Evolutionary conservation across 805 yeast genomes (phyloP), one percentile per base, ranked within the genome.

Genomic region (Komagataella phaffii): DNA sequence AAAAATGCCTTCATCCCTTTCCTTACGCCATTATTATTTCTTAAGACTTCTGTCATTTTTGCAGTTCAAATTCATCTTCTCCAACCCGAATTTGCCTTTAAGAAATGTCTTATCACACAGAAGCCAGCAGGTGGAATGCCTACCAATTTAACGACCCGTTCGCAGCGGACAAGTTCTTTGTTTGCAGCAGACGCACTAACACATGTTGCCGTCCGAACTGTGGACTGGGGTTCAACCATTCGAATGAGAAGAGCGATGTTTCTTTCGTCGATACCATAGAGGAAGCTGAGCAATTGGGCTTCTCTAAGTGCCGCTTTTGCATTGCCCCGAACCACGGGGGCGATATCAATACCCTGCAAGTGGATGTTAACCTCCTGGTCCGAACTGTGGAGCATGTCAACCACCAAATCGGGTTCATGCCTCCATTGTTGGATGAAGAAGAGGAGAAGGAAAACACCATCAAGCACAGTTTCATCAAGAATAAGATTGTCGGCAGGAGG

Each of bases 171-270:
- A 66, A 77, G 23, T 83, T 83, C 56, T 65, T 70, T 49, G 83
- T 79, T 19, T 72, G 80, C 57, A 72, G 74, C 60, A 67, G 67
- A 53, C 61, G 65, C 30, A 63, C 64, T 23, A 67, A 68, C 51
- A 56, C 59, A n/a, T 74, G 76, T 50, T 83, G 89, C 57, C 77
- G 87, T 49, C 88, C 90, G 5, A 83, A 79, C 59, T 84, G 90
- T 63, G 86, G 80, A 52, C 51, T 63, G 54, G 66, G 64, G 10
- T 65, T 72, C 45, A 69, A 71, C 24, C 66, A 67, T 24, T 66
- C 72, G 53, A 68, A 71, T 58, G 62, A 75, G 57, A 66, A 70
- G 57, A 55, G 67, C 44, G 80, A 77, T 40, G 69, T 80, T 49
- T 58, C 61, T 30, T 79, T 81, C 58, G 68, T 73, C 17, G 68